These are phyloP conservation scores for Tetrapyrgos nigripes DNA, from an alignment of 1,284 basidiomycete species.

Conservation along the genomic window DNA sequence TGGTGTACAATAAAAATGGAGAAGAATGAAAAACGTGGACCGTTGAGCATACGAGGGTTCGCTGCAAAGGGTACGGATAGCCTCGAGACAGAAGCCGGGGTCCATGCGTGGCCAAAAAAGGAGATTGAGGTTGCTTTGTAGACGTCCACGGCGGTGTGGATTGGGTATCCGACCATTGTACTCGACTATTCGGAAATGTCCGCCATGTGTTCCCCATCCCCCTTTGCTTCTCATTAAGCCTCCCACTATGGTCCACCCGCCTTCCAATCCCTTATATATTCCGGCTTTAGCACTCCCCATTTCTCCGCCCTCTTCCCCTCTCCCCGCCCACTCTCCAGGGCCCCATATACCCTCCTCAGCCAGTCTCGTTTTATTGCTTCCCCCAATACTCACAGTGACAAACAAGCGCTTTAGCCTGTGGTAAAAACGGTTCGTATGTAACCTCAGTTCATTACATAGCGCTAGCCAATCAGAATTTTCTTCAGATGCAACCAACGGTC, in stretches of 20 bases:
- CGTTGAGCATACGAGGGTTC: no score
- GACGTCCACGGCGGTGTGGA: no score
- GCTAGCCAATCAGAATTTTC: slow-evolving; percentile 5
- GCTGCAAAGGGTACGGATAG: no score
- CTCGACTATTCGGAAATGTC: background rate
- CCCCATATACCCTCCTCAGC: background rate
- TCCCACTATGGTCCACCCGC: background rate
- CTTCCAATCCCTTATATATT: no score
- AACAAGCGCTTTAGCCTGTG: slow-evolving; percentile 43
- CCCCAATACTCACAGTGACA: slow-evolving; percentile 46
- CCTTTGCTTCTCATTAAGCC: background rate
- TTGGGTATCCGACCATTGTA: background rate
- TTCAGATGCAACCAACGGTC: slow-evolving; percentile 19
- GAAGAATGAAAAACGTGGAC: no score
- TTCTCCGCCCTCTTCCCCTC: background rate
- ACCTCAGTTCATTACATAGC: background rate
- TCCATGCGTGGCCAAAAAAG: no score
- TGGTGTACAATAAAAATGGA: no score
- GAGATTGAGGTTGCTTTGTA: no score
- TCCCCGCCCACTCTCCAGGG: background rate
- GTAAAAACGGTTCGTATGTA: background rate
- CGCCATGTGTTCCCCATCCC: background rate
- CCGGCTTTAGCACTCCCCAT: background rate
- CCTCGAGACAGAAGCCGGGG: no score
- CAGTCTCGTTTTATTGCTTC: background rate